Evolutionary conservation across 176 grass and related monocot species (phyloP).

Genomic region (Pontederia paniculata): DNA sequence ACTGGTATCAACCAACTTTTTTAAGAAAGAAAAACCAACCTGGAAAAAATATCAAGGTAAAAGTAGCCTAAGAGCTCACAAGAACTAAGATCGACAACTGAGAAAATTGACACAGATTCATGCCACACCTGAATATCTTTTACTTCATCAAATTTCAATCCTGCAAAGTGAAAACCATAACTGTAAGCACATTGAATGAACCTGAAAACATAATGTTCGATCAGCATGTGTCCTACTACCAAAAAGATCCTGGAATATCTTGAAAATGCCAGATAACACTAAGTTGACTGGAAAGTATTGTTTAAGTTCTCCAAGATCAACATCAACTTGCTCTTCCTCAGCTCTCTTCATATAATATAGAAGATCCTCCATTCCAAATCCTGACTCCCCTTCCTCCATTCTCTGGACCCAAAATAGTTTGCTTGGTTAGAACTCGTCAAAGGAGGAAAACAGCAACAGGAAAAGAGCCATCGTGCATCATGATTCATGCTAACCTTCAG

Average conservation of each 20-base stretch:
- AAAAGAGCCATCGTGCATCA: background rate
- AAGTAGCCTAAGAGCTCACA: constrained; percentile 83
- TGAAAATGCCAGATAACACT: constrained; percentile 86
- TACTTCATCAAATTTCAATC: constrained; percentile 69
- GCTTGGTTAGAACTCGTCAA: background rate
- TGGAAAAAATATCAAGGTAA: constrained; percentile 76
- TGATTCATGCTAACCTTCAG: constrained; percentile 48
- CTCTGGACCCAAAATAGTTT: constrained; percentile 29
- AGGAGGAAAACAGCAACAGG: constrained; percentile 4
- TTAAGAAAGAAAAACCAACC: constrained; percentile 38
- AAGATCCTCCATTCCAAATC: constrained; percentile 89
- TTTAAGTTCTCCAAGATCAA: constrained; percentile 85
- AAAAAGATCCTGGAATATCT: constrained; percentile 95
- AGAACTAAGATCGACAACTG: constrained; percentile 70
- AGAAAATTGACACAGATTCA: constrained; percentile 69
- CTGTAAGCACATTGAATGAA: constrained; percentile 15
- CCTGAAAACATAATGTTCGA: constrained; percentile 7
- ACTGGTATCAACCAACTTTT: constrained; percentile 8
- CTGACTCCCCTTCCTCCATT: constrained; percentile 63
- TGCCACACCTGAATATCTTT: constrained; percentile 81
- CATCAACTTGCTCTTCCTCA: constrained; percentile 63
- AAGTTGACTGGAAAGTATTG: constrained; percentile 79
- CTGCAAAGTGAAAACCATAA: constrained; percentile 32
- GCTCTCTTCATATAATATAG: constrained; percentile 87
- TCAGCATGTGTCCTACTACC: constrained; percentile 33